A percentile compares a stretch with the other conserved stretches of the same genome.
These are phyloP conservation scores for Ramaria sp. DNA, from an alignment of 768 basidiomycete genomes.

Conservation along the genomic window DNA sequence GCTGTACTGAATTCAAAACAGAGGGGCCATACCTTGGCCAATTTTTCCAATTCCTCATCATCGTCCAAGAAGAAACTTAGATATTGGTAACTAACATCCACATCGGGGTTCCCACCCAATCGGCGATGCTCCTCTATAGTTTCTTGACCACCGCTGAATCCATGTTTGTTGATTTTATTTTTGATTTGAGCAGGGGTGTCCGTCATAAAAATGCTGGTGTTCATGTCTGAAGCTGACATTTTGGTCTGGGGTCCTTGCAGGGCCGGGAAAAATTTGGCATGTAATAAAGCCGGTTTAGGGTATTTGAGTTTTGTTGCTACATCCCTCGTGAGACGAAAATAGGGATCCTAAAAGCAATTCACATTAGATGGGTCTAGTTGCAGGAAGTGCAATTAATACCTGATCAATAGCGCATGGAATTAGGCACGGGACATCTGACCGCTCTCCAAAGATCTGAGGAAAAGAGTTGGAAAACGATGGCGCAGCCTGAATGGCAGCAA, in stretches of 20 bases:
- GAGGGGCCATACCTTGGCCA: slow-evolving; percentile 54
- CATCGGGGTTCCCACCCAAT: slow-evolving; percentile 85
- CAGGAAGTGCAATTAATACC: neutral
- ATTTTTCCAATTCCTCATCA: slow-evolving; percentile 70
- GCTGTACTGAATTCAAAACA: neutral
- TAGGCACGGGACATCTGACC: slow-evolving; percentile 76
- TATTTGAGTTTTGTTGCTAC: slow-evolving; percentile 91
- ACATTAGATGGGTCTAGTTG: slow-evolving; percentile 7
- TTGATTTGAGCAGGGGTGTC: slow-evolving; percentile 91
- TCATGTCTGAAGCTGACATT: slow-evolving; percentile 94
- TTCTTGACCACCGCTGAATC: slow-evolving; percentile 91
- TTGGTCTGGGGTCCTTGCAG: slow-evolving; percentile 97
- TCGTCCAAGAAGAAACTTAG: slow-evolving; percentile 92
- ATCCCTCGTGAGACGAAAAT: slow-evolving; percentile 97
- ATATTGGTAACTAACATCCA: slow-evolving; percentile 95
- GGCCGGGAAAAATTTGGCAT: slow-evolving; percentile 97
- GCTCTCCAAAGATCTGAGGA: slow-evolving; percentile 89
- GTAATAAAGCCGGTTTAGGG: slow-evolving; percentile 85
- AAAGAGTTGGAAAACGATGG: slow-evolving; percentile 98
- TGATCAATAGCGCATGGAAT: slow-evolving; percentile 99
- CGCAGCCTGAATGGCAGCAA: slow-evolving; percentile 89
- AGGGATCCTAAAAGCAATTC: slow-evolving; percentile 44
- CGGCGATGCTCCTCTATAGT: slow-evolving; percentile 91
- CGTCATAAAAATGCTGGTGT: slow-evolving; percentile 93
- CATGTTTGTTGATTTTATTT: slow-evolving; percentile 93